These are phyloP conservation scores for Lupinus albus DNA, from an alignment of 306 rosid genomes.

Conservation along the genomic window DNA sequence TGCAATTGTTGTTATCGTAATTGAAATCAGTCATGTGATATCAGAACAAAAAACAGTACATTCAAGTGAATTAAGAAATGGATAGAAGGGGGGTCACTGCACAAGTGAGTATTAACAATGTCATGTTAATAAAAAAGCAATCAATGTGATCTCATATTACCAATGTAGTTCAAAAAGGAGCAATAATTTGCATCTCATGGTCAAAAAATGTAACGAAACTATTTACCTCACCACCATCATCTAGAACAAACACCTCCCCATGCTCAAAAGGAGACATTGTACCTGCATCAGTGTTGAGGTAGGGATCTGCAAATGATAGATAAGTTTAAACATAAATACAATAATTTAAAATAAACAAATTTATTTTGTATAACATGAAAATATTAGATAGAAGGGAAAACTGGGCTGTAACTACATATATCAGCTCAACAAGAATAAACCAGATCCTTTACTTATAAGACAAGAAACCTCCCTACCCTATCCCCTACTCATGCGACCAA, in stretches of 20 bases:
- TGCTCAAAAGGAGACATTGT: constrained; percentile 94
- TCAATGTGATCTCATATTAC: neutral
- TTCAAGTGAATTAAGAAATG: too few relatives aligned
- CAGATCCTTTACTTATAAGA: neutral
- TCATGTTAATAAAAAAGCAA: too few relatives aligned
- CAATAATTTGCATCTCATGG: constrained; percentile 6
- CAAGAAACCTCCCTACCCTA: neutral
- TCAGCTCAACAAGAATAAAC: constrained; percentile 1
- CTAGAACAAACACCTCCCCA: constrained; percentile 84
- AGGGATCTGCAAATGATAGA: constrained; percentile 60
- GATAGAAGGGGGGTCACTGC: too few relatives aligned
- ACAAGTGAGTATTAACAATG: too few relatives aligned
- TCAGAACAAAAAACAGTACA: too few relatives aligned
- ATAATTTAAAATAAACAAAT: constrained; percentile 17
- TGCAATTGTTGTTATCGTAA: too few relatives aligned
- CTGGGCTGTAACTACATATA: constrained; percentile 12
- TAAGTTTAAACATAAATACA: constrained; percentile 29
- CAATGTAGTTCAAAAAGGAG: constrained; percentile 8
- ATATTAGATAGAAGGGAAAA: neutral
- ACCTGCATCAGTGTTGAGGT: constrained; percentile 82
- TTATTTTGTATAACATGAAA: constrained; percentile 8
- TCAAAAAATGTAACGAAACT: neutral
- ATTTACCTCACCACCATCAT: constrained; percentile 86
- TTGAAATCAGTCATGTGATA: too few relatives aligned
- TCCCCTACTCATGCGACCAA: too few relatives aligned